Percentiles rank a stretch among this genome's conserved stretches.
Evolutionary conservation across 1,284 basidiomycete species (phyloP).

Genomic region (Neolentinus lepideus): DNA sequence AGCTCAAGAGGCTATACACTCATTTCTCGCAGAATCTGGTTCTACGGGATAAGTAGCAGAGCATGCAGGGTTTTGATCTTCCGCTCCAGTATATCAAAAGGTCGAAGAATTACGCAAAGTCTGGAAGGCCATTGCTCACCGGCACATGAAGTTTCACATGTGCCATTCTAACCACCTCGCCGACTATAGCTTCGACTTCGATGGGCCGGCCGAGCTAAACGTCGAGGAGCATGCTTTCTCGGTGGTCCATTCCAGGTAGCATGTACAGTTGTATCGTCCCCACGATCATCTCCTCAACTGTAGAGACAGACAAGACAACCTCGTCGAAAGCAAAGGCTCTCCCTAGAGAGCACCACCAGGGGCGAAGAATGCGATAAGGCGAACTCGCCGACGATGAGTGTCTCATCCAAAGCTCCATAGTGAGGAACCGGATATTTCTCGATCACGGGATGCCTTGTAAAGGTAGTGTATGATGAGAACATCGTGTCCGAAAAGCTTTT

Average conservation of each 20-base stretch:
- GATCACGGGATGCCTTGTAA: slow-evolving; percentile 44
- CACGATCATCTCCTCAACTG: slow-evolving; percentile 32
- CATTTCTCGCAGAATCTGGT: slow-evolving; percentile 31
- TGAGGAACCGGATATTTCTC: slow-evolving; percentile 39
- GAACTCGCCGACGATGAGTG: slow-evolving; percentile 32
- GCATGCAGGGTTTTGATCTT: slow-evolving; percentile 44
- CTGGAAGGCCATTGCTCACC: slow-evolving; percentile 31
- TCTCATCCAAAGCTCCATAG: slow-evolving; percentile 38
- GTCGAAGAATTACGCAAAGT: too few relatives aligned
- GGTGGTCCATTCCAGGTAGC: slow-evolving; percentile 35
- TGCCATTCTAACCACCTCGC: slow-evolving; percentile 51
- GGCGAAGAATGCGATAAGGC: too few relatives aligned
- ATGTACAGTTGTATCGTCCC: slow-evolving; percentile 30
- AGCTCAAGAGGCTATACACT: too few relatives aligned
- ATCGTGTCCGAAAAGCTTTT: slow-evolving; percentile 64
- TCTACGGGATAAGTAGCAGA: slow-evolving; percentile 40
- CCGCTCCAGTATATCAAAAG: slow-evolving; percentile 15
- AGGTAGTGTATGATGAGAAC: slow-evolving; percentile 44
- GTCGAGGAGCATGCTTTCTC: slow-evolving; percentile 59
- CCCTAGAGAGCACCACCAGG: slow-evolving; percentile 10
- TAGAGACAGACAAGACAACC: slow-evolving; percentile 34
- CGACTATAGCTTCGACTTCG: slow-evolving; percentile 61
- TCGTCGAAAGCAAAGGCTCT: slow-evolving; percentile 41
- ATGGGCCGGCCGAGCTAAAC: slow-evolving; percentile 45
- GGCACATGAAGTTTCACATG: slow-evolving; percentile 39